Evolutionary conservation across 768 basidiomycete genomes (phyloP), one percentile per base, ranked within the genome.

Genomic region (Glaciozyma antarctica): DNA sequence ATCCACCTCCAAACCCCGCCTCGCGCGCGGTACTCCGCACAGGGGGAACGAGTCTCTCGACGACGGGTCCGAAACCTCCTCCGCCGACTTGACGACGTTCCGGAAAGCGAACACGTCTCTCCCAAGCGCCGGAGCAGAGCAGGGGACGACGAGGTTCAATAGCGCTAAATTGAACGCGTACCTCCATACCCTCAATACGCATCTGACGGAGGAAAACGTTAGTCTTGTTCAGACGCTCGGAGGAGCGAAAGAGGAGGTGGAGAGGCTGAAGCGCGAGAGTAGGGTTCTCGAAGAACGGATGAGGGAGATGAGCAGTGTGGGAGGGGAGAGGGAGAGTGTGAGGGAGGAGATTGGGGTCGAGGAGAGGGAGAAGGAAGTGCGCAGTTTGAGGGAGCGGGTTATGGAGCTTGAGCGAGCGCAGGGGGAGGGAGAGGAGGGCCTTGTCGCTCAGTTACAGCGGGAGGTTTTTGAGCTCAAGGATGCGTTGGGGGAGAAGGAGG

Each of bases 121-220:
- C 67, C 91, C 92, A 72, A 88, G 88, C 30, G 83, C 85, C 2
- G 84, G 88, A 74, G 83, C 86, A 55, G 81, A 82, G 9, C 82
- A 82, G 30, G 83, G 82, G 80, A 86, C 55, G 9, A 61, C 62
- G 28, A 68, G 71, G 34, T 91, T 91, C 77, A 89, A 93, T 75
- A 87, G 87, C 3, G 81, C 82, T 22, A 94, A 91, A 77, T 76
- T 94, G 68, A 93, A 94, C 66, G 80, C 81, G 16, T 93, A 94
- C 75, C 76, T 94, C 73, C 88, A 93, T 76, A 85, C 86, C 15
- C 79, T 94, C 58, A 94, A 94, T 75, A 79, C 85, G 52, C 81
- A 86, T 62, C 75, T 94, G 61, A 87, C 88, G 70, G 87, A 90
- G 75, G 91, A 94, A 78, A 93, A 92, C 74, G 82, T 88, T 73